Percentiles rank a stretch among this genome's conserved stretches.
Conservation (phyloP, 768 basidiomycete genomes). For the Lyophyllum semitale region DNA sequence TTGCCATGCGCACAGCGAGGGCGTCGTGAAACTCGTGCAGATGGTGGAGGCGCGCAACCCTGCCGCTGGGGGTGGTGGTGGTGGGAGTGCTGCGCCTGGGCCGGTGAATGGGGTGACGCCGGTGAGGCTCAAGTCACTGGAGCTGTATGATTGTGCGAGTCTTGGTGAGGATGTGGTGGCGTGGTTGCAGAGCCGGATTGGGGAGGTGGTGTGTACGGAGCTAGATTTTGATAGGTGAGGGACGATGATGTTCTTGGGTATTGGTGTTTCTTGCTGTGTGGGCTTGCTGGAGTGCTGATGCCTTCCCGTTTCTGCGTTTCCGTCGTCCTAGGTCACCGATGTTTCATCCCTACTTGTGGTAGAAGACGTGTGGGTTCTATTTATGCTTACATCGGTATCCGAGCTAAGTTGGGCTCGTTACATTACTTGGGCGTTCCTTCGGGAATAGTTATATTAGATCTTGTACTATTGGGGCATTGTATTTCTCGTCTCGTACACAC, state of each 20-base stretch:
- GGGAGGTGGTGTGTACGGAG: slow-evolving; percentile 64
- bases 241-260: not conserved
- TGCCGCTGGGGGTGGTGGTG: not conserved
- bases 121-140: slow-evolving; percentile 54
- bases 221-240: slow-evolving; percentile 49
- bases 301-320: no score
- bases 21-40: slow-evolving; percentile 67
- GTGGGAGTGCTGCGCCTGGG: slow-evolving; percentile 15
- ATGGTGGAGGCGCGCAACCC: slow-evolving; percentile 77
- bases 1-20: slow-evolving; percentile 67
- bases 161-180: slow-evolving; percentile 69
- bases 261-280: not conserved
- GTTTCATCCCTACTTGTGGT: not conserved
- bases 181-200: slow-evolving; percentile 66
- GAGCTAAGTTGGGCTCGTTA: not conserved
- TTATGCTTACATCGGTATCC: not conserved
- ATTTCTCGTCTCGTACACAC: no score
- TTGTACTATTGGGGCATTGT: not conserved
- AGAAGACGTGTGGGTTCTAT: not conserved
- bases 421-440: not conserved
- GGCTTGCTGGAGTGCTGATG: not conserved
- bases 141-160: slow-evolving; percentile 66
- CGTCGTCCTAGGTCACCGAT: not conserved
- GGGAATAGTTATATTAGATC: not conserved
- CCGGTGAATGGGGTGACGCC: slow-evolving; percentile 51